These are phyloP conservation scores for Pulveroboletus sp. DNA, from an alignment of 768 basidiomycete genomes.

Conservation along the genomic window DNA sequence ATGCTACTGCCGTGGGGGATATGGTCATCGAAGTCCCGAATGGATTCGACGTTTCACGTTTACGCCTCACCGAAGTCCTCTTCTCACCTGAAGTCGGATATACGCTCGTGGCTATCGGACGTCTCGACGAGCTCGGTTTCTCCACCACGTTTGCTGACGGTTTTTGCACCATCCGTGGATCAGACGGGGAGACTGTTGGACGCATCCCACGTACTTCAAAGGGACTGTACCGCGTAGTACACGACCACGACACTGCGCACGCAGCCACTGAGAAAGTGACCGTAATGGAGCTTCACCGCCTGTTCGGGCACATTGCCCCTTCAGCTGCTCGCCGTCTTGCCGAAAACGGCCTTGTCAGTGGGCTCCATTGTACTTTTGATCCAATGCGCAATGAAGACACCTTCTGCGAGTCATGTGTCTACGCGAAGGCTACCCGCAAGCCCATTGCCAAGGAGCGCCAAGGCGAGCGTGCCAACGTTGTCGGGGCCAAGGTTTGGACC, in stretches of 20 bases:
- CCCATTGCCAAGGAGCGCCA: background rate
- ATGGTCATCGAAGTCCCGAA: no score
- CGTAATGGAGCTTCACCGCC: background rate
- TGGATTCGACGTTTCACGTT: no score
- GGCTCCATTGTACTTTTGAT: background rate
- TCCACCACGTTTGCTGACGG: background rate
- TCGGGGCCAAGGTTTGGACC: background rate
- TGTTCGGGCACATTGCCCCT: background rate
- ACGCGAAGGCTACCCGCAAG: background rate
- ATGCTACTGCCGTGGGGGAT: no score
- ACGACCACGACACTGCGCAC: background rate
- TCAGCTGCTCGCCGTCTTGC: background rate
- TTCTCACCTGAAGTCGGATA: background rate
- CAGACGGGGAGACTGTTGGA: background rate
- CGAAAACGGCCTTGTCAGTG: background rate
- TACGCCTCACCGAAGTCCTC: no score
- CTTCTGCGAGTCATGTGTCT: background rate
- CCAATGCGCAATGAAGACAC: background rate
- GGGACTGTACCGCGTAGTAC: background rate
- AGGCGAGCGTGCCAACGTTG: background rate
- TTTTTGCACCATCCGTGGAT: background rate
- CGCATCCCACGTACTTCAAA: background rate
- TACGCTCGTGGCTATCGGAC: background rate
- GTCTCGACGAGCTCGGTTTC: slow-evolving; percentile 1
- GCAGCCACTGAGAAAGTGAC: background rate